These are phyloP conservation scores for Phytophthora sojae DNA, from an alignment of 352 stramenopile species.

Conservation along the genomic window DNA sequence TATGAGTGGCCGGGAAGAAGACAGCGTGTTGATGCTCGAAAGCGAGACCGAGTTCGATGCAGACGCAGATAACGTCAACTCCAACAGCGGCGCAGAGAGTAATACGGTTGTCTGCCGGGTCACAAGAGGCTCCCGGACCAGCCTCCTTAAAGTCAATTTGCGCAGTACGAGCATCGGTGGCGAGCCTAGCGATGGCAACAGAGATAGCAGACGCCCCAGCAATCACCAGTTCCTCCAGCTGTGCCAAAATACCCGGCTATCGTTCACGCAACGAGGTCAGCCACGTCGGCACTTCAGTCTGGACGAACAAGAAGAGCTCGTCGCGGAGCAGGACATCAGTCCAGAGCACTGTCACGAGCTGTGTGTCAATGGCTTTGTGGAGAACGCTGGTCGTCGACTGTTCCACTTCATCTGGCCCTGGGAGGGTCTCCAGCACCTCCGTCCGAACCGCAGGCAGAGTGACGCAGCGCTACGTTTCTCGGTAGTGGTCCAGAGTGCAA, in stretches of 20 bases:
- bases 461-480: slow-evolving; percentile 32
- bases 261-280: slow-evolving; percentile 24
- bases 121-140: slow-evolving; percentile 36
- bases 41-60: slow-evolving; percentile 25
- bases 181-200: slow-evolving; percentile 14
- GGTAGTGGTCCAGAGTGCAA: slow-evolving; percentile 44
- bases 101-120: slow-evolving; percentile 43
- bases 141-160: slow-evolving; percentile 43
- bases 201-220: neutral
- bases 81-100: slow-evolving; percentile 16
- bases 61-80: slow-evolving; percentile 9
- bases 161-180: slow-evolving; percentile 23
- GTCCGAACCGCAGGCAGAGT: slow-evolving; percentile 24
- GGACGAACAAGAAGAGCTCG: slow-evolving; percentile 41
- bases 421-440: slow-evolving; percentile 58
- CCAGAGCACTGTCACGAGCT: slow-evolving; percentile 81
- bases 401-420: slow-evolving; percentile 77
- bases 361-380: slow-evolving; percentile 74
- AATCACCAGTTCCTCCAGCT: slow-evolving; percentile 26
- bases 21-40: slow-evolving; percentile 38
- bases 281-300: slow-evolving; percentile 30
- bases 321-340: slow-evolving; percentile 62
- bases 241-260: slow-evolving; percentile 27
- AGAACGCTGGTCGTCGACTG: slow-evolving; percentile 61
- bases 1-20: slow-evolving; percentile 53